Evolutionary conservation across 768 basidiomycete species (phyloP), one percentile per base, ranked within the genome.

Genomic region (Tylopilus rubrobrunneus): DNA sequence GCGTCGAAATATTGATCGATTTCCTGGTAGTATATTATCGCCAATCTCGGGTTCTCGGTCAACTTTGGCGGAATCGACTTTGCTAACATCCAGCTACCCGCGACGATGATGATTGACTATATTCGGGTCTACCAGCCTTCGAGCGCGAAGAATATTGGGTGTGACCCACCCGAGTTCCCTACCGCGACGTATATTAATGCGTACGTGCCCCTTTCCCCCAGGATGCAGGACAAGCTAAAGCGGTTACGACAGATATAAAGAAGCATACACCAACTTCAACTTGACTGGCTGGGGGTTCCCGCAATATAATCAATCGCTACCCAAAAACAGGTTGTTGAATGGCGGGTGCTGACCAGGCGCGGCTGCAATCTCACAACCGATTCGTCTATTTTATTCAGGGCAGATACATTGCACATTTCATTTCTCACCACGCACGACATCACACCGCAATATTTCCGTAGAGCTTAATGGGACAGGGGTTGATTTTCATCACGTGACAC

Each of bases 21-120:
- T 40, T 33, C 2, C 21, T 27, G 6, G 3, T 53, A 86, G 84
- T 86, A 86, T 51, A 77, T 91, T 66, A 79, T 90, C 52, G 77
- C 79, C 46, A 87, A 88, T 56, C 75, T 87, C 34, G 89, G 86
- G 37, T 80, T 89, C 53, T 89, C 86, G 7, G 57, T 72, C 42
- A 83, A 80, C 62, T 90, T 90, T 66, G 87, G 85, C 15, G 73
- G 67, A 8, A 80, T 89, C 61, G 83, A 90, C 59, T 76, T 83
- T 49, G 73, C 74, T 6, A 60, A 80, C 37, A 64, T 89, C 28
- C 67, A 69, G 19, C 77, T 86, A 62, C 83, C 83, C 5, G 67
- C 79, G 9, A 75, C 73, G 27, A 85, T 94, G 87, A 73, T 73
- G 51, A 72, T 94, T 47, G 93, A 96, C 64, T 95, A 84, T 88